Evolutionary conservation across 495 filamentous ascomycete genomes (phyloP), one percentile per base, ranked within the genome.

Genomic region (Penicillium taxi): DNA sequence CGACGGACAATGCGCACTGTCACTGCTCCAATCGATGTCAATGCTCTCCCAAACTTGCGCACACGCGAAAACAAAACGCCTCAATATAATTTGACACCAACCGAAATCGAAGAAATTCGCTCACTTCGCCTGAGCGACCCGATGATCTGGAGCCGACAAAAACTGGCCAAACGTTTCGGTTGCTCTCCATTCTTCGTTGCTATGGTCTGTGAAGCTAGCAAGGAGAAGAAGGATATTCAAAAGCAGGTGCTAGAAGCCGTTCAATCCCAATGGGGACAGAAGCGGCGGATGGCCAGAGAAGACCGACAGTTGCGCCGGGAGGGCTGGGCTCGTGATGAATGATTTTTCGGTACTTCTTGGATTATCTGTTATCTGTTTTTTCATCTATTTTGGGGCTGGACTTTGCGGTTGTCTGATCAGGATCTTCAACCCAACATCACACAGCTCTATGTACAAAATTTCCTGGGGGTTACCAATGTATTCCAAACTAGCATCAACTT

Each of bases 41-140:
- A 58, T 15, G 45, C 46, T 6, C 68, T 84, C 9, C 79, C 80
- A 7, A 66, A 80, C 6, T 65, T 79, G 0, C 56, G 79, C 37
- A 36, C 58, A 4, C 55, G 66, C n/a, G 59, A 75, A 53, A 79
- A 79, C 45, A 80, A 72, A 48, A n/a, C n/a, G n/a, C n/a, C n/a
- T n/a, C n/a, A n/a, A n/a, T 89, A 95, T 56, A 82, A 95, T 64
- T 65, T 98, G 32, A 84, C 68, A 5, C 60, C 58, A 18, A 69
- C 72, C 39, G 77, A 96, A 47, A 75, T 96, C 29, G 75, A 72
- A 32, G 84, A 93, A 68, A 91, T 96, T 48, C 75, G 83, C 36
- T 54, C 55, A 39, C 70, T 95, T 51, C 75, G 85, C 38, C 50
- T 56, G 16, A 56, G 58, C 35, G 81, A 94, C 58, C 84, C 85